Evolutionary conservation across 2,329 filamentous ascomycete species (phyloP), one percentile per base, ranked within the genome.

Genomic region (Pleoardoris graminearum): DNA sequence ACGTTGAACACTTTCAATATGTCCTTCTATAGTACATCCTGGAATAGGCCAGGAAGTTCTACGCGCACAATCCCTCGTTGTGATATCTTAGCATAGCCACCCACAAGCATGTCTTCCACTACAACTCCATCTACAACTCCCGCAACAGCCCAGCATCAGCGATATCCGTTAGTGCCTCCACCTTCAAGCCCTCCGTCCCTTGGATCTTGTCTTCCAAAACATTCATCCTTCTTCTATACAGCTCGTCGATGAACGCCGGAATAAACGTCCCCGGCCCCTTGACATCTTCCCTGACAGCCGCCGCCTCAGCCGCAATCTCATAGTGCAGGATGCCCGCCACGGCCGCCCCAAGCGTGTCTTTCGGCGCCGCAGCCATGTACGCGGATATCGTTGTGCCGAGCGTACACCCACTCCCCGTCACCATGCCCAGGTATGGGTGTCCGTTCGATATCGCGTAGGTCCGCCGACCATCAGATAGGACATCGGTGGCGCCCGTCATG

Each of bases 191-290:
- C 17, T 50, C 42, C 3, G 35, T 1, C 53, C 61, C 58, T 41
- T 48, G 23, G 12, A 32, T 6, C 21, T 44, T 53, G 1, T 54
- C 62, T 14, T 59, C 53, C 7, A 49, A 60, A 35, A 64, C 33
- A 22, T 48, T 49, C 35, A 51, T 55, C 3, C 63, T 53, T 8
- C 44, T 22, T 11, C 35, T 22, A 47, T 80, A 83, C 45, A 88
- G 68, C 68, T 83, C 88, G 62, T 97, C 93, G 36, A 97, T 76
- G 66, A 97, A 92, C 0, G 87, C 87, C 0, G 91, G 88, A 11
- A 95, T 85, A 76, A 97, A 97, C 0, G 86, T 90, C 0, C 93
- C 93, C 0, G 93, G 91, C 0, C 93, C 93, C 53, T 79, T 80
- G 3, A 94, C 90, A 57, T 86, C 81, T 0, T 76, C 72, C 47